Percentiles rank a stretch among this genome's conserved stretches.
These are phyloP conservation scores for Erigeron philadelphicus DNA, from an alignment of 140 eudicot species.

Conservation along the genomic window DNA sequence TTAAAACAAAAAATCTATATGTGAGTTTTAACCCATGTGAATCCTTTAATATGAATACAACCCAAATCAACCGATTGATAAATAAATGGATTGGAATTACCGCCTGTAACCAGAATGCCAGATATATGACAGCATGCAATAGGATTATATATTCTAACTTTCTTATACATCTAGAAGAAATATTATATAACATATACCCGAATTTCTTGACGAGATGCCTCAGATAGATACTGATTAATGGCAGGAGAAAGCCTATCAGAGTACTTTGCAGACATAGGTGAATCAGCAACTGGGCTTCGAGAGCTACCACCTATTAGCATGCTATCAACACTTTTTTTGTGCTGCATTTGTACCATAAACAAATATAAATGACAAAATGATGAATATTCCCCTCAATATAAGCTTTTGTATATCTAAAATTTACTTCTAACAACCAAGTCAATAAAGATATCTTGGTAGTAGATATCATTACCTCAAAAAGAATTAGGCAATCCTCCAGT, in stretches of 20 bases:
- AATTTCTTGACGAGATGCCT: constrained; percentile 94
- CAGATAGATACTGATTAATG: constrained; percentile 82
- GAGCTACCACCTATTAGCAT: constrained; percentile 86
- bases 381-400: not conserved
- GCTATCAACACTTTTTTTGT: constrained; percentile 79
- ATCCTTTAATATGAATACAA: no score
- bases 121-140: not conserved
- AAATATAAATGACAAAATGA: not conserved
- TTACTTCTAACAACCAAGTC: constrained; percentile 13
- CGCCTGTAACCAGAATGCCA: not conserved
- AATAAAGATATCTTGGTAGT: constrained; percentile 5
- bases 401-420: not conserved
- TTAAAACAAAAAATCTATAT: not conserved
- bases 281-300: constrained; percentile 71
- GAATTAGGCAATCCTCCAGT: constrained; percentile 76
- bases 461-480: constrained; percentile 63
- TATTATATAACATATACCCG: constrained; percentile 46
- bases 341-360: constrained; percentile 48
- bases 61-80: not conserved
- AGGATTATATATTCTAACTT: not conserved
- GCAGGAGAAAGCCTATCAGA: constrained; percentile 98
- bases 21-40: not conserved
- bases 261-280: constrained; percentile 80
- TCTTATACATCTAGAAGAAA: not conserved
- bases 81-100: not conserved